Conservation (phyloP, 2,329 filamentous ascomycete genomes). For the Trichoderma sp. region DNA sequence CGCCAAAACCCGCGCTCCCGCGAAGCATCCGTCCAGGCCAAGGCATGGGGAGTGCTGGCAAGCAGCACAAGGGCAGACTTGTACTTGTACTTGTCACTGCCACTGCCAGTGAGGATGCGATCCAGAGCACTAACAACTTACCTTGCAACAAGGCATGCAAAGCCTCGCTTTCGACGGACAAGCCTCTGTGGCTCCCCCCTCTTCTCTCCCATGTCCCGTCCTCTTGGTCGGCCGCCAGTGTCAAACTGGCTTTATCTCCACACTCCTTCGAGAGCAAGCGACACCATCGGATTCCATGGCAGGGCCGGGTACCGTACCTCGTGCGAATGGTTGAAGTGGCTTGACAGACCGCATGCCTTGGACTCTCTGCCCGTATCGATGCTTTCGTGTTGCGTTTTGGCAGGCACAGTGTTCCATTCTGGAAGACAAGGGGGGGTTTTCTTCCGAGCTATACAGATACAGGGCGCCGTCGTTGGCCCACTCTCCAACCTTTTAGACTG, state of each 20-base stretch:
- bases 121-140: neutral
- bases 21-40: slow-evolving; percentile 7
- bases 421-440: neutral
- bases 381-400: neutral
- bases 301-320: slow-evolving; percentile 3
- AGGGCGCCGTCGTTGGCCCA: neutral
- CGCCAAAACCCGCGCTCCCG: slow-evolving; percentile 25
- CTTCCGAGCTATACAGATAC: neutral
- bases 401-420: neutral
- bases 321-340: slow-evolving; percentile 13
- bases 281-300: slow-evolving; percentile 14
- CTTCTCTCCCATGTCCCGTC: slow-evolving; percentile 18
- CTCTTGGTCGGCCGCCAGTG: slow-evolving; percentile 13
- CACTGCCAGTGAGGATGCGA: slow-evolving; percentile 20
- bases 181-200: slow-evolving; percentile 3
- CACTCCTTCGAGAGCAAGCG: slow-evolving; percentile 16
- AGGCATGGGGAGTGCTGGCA: neutral
- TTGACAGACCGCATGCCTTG: neutral
- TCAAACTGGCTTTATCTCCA: slow-evolving; percentile 20
- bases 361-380: slow-evolving; percentile 1
- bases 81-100: neutral
- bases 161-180: slow-evolving; percentile 12
- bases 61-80: neutral
- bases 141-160: slow-evolving; percentile 3
- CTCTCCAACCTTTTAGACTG: slow-evolving; percentile 5